phyloP scores from a whole-genome alignment of 2,329 filamentous ascomycete species.

The Trichoderma asperellum region DNA sequence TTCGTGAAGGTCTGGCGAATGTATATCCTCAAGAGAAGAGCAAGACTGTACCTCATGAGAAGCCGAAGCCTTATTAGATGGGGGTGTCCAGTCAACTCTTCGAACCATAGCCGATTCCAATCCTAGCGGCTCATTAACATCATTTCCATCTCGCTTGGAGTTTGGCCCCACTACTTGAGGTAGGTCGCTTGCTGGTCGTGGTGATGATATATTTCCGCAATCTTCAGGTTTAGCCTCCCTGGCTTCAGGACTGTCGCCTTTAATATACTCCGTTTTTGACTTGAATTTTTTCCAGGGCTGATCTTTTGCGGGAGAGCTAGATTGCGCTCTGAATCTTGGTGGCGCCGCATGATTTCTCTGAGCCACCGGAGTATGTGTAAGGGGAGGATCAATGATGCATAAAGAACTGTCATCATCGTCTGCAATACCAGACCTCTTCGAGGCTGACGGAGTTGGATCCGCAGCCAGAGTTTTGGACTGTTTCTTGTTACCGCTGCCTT shows the following conservation, averaged over 20 bases:
- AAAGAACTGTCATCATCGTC: conserved; percentile 29
- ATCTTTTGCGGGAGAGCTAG: conserved; percentile 32
- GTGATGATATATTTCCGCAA: not conserved
- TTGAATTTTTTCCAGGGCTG: conserved; percentile 48
- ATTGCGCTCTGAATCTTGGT: conserved; percentile 13
- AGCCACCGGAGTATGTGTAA: conserved; percentile 31
- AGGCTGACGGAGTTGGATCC: not conserved
- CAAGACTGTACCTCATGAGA: conserved; percentile 41
- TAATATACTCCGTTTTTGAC: conserved; percentile 25
- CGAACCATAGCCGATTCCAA: conserved; percentile 58
- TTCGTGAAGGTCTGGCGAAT: conserved; percentile 22
- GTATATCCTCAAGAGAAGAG: conserved; percentile 33
- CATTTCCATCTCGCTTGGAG: conserved; percentile 18
- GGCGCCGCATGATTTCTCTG: conserved; percentile 28
- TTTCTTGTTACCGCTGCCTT: not conserved
- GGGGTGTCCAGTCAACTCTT: conserved; percentile 70
- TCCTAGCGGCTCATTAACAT: conserved; percentile 41
- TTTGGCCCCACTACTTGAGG: not conserved
- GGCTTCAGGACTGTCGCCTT: not conserved
- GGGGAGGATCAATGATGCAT: conserved; percentile 33
- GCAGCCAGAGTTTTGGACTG: not conserved
- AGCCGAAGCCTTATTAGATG: conserved; percentile 47
- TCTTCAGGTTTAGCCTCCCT: not conserved
- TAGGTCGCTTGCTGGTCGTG: not conserved
- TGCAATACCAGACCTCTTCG: not conserved